Conservation (phyloP, 2,329 filamentous ascomycete species). For the Sarocladiaceae sp. region DNA sequence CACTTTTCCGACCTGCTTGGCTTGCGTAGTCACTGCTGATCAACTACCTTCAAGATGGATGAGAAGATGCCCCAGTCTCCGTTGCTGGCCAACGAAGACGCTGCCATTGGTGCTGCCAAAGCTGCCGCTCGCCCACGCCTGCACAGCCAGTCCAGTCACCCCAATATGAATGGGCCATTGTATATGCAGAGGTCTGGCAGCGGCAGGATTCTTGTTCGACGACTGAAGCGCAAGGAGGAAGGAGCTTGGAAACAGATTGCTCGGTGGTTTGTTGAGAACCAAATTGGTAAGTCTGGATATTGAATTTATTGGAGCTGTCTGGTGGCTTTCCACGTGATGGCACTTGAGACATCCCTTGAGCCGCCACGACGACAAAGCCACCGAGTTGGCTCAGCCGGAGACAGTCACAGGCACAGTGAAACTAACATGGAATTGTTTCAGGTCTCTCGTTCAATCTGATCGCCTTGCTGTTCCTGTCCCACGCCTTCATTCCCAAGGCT, state of each 20-base stretch:
- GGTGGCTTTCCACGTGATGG: not conserved
- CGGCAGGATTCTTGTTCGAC: conserved; percentile 51
- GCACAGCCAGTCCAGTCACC: conserved; percentile 27
- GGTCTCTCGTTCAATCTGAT: conserved; percentile 84
- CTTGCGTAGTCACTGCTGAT: too few species aligned
- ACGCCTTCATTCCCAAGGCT: conserved; percentile 77
- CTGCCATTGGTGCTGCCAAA: conserved; percentile 17
- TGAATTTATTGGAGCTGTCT: too few species aligned
- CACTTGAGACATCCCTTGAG: not conserved
- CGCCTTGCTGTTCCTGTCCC: conserved; percentile 75
- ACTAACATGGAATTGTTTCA: conserved; percentile 16
- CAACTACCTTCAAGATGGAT: conserved; percentile 17
- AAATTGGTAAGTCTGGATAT: conserved; percentile 61
- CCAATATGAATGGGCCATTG: conserved; percentile 51
- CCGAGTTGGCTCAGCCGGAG: not conserved
- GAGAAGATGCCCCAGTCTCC: conserved; percentile 16
- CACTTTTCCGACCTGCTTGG: too few species aligned
- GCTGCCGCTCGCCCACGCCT: conserved; percentile 21
- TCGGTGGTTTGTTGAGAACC: conserved; percentile 71
- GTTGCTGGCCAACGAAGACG: conserved; percentile 23
- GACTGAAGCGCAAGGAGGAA: conserved; percentile 58
- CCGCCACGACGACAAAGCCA: not conserved
- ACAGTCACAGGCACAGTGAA: not conserved
- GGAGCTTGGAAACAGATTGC: conserved; percentile 57
- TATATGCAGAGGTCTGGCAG: conserved; percentile 51